phyloP scores from a whole-genome alignment of 164 flowering plant species.

The Stephania cephalantha region DNA sequence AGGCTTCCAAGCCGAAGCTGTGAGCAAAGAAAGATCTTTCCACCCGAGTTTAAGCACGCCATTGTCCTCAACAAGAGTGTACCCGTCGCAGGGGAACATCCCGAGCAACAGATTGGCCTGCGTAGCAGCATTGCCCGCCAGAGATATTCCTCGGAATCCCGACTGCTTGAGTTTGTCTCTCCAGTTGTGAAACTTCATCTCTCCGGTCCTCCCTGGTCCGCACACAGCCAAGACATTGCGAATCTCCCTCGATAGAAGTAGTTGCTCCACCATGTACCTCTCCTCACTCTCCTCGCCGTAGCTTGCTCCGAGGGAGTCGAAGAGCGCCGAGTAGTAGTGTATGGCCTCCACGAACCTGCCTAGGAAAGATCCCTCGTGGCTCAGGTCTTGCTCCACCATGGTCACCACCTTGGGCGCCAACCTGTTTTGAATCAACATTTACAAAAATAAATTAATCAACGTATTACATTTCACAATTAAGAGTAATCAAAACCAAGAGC shows the following conservation, averaged over 20 bases:
- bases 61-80: conserved; percentile 88
- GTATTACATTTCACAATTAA: background rate
- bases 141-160: conserved; percentile 75
- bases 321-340: conserved; percentile 96
- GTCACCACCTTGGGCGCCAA: conserved; percentile 95
- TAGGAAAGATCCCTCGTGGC: conserved; percentile 79
- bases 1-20: conserved; percentile 97
- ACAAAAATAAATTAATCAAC: background rate
- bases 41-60: conserved; percentile 94
- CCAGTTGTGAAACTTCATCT: conserved; percentile 76
- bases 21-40: conserved; percentile 93
- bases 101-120: conserved; percentile 88
- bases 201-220: conserved; percentile 68
- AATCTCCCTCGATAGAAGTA: conserved; percentile 72
- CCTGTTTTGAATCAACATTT: conserved; percentile 28
- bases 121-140: conserved; percentile 87
- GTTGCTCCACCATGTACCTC: conserved; percentile 91
- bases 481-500: background rate
- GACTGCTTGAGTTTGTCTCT: conserved; percentile 77
- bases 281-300: conserved; percentile 96
- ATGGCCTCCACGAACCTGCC: conserved; percentile 95
- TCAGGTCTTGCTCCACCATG: conserved; percentile 92
- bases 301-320: conserved; percentile 92
- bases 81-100: conserved; percentile 93
- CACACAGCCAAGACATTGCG: conserved; percentile 71